Evolutionary conservation across 257 asterid species (phyloP).

Genomic region (Salvia splendens): DNA sequence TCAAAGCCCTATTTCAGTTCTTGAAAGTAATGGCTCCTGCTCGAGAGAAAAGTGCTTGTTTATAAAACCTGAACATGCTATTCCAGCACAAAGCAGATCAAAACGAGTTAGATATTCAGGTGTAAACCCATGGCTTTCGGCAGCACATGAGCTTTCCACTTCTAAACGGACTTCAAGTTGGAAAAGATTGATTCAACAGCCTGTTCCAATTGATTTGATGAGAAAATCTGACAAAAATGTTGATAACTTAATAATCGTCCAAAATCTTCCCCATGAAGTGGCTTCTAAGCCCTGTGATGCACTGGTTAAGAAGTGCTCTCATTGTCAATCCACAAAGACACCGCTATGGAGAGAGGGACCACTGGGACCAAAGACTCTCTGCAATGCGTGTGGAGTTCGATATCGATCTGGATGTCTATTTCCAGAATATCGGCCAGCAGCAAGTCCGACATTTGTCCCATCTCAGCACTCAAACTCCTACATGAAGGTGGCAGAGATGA

Average conservation of each 20-base stretch:
- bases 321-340: slow-evolving; percentile 67
- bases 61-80: slow-evolving; percentile 32
- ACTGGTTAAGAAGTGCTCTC: slow-evolving; percentile 56
- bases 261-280: background rate
- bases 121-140: slow-evolving; percentile 51
- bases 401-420: slow-evolving; percentile 66
- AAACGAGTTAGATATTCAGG: slow-evolving; percentile 51
- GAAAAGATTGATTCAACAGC: slow-evolving; percentile 31
- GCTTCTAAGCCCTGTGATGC: slow-evolving; percentile 22
- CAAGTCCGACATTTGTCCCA: slow-evolving; percentile 77
- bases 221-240: slow-evolving; percentile 2
- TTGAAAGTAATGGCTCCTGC: slow-evolving; percentile 60
- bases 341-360: slow-evolving; percentile 92
- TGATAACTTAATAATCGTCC: background rate
- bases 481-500: slow-evolving; percentile 54
- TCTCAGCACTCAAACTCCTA: slow-evolving; percentile 62
- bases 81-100: slow-evolving; percentile 60
- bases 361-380: slow-evolving; percentile 66
- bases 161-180: slow-evolving; percentile 39
- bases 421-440: slow-evolving; percentile 83
- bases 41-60: slow-evolving; percentile 41
- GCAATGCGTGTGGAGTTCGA: slow-evolving; percentile 91
- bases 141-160: slow-evolving; percentile 39
- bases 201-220: slow-evolving; percentile 18
- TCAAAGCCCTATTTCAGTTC: slow-evolving; percentile 75